Evolutionary conservation across 2,329 filamentous ascomycete species (phyloP).

Genomic region (Botrytis paeoniae): DNA sequence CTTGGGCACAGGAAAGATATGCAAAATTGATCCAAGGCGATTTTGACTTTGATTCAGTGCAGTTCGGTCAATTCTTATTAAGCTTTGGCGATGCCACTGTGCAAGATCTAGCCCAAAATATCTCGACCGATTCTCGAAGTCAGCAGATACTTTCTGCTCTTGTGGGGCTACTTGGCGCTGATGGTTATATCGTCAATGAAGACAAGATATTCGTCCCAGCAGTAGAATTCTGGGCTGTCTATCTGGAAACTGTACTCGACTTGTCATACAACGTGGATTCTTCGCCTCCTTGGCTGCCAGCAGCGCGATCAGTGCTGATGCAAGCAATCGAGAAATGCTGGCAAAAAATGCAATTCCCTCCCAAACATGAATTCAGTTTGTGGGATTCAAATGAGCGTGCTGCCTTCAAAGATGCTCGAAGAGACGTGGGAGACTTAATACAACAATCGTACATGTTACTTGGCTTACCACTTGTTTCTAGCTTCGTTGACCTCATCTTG

Average conservation of each 20-base stretch:
- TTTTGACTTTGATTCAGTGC: constrained; percentile 60
- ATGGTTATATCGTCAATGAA: constrained; percentile 66
- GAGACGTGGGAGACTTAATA: constrained; percentile 76
- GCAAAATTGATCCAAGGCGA: constrained; percentile 55
- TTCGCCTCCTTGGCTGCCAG: constrained; percentile 53
- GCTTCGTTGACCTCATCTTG: constrained; percentile 55
- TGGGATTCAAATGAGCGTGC: constrained; percentile 70
- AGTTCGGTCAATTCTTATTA: constrained; percentile 64
- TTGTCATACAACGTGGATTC: constrained; percentile 50
- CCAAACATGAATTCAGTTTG: constrained; percentile 51
- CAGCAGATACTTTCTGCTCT: constrained; percentile 55
- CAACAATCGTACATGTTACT: constrained; percentile 66
- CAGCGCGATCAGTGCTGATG: constrained; percentile 58
- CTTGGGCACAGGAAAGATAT: constrained; percentile 58
- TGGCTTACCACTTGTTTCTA: constrained; percentile 53
- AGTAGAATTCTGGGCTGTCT: constrained; percentile 79
- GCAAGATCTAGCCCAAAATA: constrained; percentile 54
- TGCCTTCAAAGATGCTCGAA: constrained; percentile 68
- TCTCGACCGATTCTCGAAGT: constrained; percentile 46
- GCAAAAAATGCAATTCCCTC: constrained; percentile 62
- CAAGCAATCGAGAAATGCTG: constrained; percentile 65
- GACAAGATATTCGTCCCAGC: constrained; percentile 70
- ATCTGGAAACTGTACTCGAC: constrained; percentile 66
- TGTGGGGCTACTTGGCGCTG: constrained; percentile 62
- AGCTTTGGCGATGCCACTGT: constrained; percentile 67